phyloP scores from a whole-genome alignment of 495 filamentous ascomycete genomes.

The Lophiostoma macrostomum region DNA sequence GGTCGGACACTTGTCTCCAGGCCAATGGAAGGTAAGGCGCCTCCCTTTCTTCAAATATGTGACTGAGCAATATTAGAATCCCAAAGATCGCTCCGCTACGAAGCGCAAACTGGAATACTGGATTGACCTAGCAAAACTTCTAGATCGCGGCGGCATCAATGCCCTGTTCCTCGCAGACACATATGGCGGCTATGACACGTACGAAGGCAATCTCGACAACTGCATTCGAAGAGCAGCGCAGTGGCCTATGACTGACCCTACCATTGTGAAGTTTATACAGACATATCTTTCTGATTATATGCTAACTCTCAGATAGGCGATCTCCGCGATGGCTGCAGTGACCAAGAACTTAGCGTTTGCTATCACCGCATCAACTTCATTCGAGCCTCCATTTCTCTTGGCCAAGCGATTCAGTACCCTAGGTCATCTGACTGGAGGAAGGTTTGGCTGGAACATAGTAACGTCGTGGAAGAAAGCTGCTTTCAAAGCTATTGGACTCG shows the following conservation, averaged over 20 bases:
- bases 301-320: neutral
- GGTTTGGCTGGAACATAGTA: conserved; percentile 66
- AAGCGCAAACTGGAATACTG: conserved; percentile 58
- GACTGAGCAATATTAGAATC: conserved; percentile 43
- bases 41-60: conserved; percentile 12
- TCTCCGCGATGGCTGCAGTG: conserved; percentile 21
- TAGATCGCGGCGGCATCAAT: conserved; percentile 58
- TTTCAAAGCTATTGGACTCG: conserved; percentile 56
- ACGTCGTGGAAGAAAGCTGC: conserved; percentile 60
- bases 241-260: conserved; percentile 56
- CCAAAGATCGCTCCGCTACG: conserved; percentile 53
- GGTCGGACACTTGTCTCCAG: conserved; percentile 46
- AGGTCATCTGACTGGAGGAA: conserved; percentile 60
- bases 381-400: conserved; percentile 17
- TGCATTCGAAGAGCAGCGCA: conserved; percentile 53
- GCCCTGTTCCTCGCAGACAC: conserved; percentile 62
- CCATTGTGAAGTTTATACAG: conserved; percentile 44
- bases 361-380: conserved; percentile 17
- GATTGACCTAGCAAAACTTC: conserved; percentile 57
- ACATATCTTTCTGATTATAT: no score
- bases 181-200: conserved; percentile 58
- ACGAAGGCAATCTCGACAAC: conserved; percentile 54
- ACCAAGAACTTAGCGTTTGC: conserved; percentile 21
- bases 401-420: conserved; percentile 35
- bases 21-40: conserved; percentile 46